Base-by-base conservation (phyloP, 2,329 filamentous ascomycete species). In the Phyllosticta citrichinensis region DNA sequence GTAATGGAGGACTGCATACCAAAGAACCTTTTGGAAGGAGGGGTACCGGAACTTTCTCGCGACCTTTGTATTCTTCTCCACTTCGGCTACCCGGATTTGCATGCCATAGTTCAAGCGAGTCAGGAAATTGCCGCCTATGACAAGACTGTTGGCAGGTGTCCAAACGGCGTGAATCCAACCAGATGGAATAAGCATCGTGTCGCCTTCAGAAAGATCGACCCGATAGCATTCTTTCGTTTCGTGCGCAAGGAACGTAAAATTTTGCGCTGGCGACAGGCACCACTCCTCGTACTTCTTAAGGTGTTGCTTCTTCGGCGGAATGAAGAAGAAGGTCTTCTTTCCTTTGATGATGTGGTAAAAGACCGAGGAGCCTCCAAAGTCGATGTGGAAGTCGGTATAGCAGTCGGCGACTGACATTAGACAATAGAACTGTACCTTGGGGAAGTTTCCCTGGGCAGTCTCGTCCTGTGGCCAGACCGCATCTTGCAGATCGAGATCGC, bases 141-240 rank as follows among this genome's bases (percentile, higher is more conserved):
- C 85, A 56, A 88, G 73, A 66, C 85, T 87, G 67, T 87, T 84
- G 66, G 84, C 81, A 0, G 85, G 85, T 10, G 85, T 88, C 83
- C 86, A 87, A 8, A 88, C 85, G 24, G 85, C 85, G 67, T 88
- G 85, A 58, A 88, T 88, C 85, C 85, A 88, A 20, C 85, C 85
- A 35, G 85, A 86, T 4, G 85, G 85, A 64, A 88, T 88, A 52
- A 88, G 75, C 81, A 87, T 87, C 2, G 85, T 88, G 68, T 88
- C 85, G 35, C 85, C 85, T 64, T 83, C 83, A 56, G 79, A 80
- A 4, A 88, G 77, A 68, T 87, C 84, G 52, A 87, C 83, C 55
- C 85, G 78, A 66, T 84, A 87, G 69, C 84, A 87, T 65, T 87
- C 84, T 63, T 85, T 85, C 19, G 83, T 84, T 65, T 85, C 80